Evolutionary conservation across 2,329 filamentous ascomycete genomes (phyloP).

Genomic region (Zasmidium cellare): DNA sequence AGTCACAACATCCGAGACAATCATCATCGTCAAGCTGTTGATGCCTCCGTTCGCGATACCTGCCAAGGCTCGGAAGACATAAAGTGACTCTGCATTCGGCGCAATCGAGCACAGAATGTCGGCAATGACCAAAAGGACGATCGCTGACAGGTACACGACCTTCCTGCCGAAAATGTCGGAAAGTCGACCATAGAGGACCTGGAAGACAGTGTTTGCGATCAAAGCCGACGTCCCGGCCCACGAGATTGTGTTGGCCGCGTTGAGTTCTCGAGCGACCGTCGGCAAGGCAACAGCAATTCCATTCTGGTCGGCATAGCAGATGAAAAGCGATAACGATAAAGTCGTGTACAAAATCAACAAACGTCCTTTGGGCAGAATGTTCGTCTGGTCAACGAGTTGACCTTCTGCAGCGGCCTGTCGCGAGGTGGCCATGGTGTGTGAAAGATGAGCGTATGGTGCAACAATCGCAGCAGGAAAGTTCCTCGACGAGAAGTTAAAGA

Average conservation of each 20-base stretch:
- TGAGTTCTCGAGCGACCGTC: not conserved
- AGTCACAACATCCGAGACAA: not conserved
- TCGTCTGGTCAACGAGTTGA: slow-evolving; percentile 7
- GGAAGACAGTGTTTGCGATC: not conserved
- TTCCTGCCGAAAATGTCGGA: not conserved
- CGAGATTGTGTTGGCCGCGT: not conserved
- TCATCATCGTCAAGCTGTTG: not conserved
- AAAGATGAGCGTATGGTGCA: no score
- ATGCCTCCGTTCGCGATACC: not conserved
- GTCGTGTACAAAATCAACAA: not conserved
- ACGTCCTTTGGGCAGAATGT: not conserved
- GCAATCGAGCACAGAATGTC: not conserved
- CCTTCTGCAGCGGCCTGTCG: not conserved
- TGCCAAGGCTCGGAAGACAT: not conserved
- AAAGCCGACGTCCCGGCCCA: not conserved
- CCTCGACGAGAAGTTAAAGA: no score
- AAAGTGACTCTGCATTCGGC: not conserved
- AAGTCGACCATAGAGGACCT: not conserved
- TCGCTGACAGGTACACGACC: not conserved
- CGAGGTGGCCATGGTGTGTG: not conserved
- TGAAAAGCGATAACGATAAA: not conserved
- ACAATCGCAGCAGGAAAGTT: no score
- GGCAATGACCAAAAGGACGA: not conserved
- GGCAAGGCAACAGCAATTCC: not conserved
- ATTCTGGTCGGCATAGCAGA: not conserved